phyloP scores from a whole-genome alignment of 495 filamentous ascomycete genomes.

The Talaromyces nanjingensis region DNA sequence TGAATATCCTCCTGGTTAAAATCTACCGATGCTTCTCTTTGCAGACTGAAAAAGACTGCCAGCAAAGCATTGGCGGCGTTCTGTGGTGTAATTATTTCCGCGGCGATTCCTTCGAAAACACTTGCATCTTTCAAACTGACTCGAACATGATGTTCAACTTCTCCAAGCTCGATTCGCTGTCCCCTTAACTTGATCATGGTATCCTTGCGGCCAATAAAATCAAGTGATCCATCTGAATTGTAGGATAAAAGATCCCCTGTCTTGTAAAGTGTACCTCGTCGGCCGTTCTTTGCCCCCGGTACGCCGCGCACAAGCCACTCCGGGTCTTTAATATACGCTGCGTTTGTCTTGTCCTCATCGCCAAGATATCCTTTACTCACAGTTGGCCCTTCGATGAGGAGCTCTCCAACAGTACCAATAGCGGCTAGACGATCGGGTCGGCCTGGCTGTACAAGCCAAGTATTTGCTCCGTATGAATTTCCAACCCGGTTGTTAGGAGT shows the following conservation, averaged over 20 bases:
- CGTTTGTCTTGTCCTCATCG: background rate
- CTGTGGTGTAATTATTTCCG: slow-evolving; percentile 5
- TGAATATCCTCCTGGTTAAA: background rate
- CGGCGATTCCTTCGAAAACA: slow-evolving; percentile 27
- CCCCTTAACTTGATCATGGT: slow-evolving; percentile 47
- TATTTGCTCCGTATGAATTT: background rate
- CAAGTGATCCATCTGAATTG: slow-evolving; percentile 34
- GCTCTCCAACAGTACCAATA: slow-evolving; percentile 37
- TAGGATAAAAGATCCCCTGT: slow-evolving; percentile 49
- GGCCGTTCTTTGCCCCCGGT: slow-evolving; percentile 31
- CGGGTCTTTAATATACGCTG: slow-evolving; percentile 1
- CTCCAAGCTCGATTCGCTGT: slow-evolving; percentile 47
- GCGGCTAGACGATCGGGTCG: slow-evolving; percentile 29
- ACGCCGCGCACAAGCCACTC: slow-evolving; percentile 21
- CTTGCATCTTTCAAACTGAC: slow-evolving; percentile 44
- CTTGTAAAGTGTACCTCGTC: slow-evolving; percentile 39
- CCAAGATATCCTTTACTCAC: slow-evolving; percentile 13
- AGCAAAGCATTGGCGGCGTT: background rate
- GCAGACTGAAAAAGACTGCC: background rate
- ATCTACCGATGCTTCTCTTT: slow-evolving; percentile 5
- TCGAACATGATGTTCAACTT: slow-evolving; percentile 50
- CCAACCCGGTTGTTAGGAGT: background rate
- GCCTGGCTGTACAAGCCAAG: slow-evolving; percentile 15
- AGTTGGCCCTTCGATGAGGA: slow-evolving; percentile 25
- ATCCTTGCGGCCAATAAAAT: slow-evolving; percentile 44